Conservation (phyloP, 441 rosid species). For the Syzygium syzygioides region DNA sequence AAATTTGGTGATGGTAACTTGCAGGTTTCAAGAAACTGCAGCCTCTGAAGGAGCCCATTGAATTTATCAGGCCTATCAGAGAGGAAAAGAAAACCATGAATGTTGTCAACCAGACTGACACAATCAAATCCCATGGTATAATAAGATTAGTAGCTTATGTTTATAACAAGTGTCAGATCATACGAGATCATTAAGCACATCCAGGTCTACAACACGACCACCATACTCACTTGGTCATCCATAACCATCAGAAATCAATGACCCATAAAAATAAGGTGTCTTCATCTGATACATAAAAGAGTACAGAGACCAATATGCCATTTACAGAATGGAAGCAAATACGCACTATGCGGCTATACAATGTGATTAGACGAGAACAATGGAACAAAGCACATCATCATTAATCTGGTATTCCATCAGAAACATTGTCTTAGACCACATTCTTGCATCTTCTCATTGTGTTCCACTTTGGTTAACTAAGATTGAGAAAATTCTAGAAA, state of each 20-base stretch:
- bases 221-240: not conserved
- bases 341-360: not conserved
- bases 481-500: not conserved
- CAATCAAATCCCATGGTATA: not conserved
- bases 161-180: not conserved
- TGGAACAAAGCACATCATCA: not conserved
- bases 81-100: not conserved
- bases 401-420: not conserved
- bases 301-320: not conserved
- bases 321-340: not conserved
- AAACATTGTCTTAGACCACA: not conserved
- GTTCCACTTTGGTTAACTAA: not conserved
- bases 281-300: not conserved
- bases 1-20: constrained; percentile 25
- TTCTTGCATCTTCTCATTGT: not conserved
- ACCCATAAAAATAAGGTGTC: not conserved
- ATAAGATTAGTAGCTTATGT: not conserved
- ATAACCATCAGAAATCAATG: not conserved
- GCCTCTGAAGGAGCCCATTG: constrained; percentile 45
- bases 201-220: not conserved
- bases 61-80: constrained; percentile 50
- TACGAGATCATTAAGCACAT: not conserved
- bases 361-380: not conserved
- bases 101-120: not conserved
- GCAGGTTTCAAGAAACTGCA: constrained; percentile 35